A percentile compares a stretch with the other conserved stretches of the same genome.
phyloP scores from a whole-genome alignment of 1,284 basidiomycete genomes.

The Leccinum cinnamomeum region DNA sequence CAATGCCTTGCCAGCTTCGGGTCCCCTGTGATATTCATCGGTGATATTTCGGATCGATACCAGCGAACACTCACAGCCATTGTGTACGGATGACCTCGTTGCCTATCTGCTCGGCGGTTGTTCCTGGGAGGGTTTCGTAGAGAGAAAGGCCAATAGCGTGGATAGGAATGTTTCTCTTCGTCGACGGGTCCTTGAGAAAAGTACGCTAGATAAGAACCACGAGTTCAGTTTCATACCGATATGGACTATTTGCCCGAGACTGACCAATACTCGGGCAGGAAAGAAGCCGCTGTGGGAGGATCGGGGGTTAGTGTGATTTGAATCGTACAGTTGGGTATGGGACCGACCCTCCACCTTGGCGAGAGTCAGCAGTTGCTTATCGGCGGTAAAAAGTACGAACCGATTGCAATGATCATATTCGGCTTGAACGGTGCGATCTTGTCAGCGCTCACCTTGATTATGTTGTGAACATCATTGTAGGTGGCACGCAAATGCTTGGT shows the following conservation, averaged over 20 bases:
- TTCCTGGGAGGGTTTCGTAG: conserved; percentile 83
- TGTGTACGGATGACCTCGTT: conserved; percentile 88
- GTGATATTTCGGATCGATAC: conserved; percentile 23
- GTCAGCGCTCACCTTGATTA: conserved; percentile 62
- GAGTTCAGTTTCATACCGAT: conserved; percentile 1
- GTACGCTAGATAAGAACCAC: conserved; percentile 57
- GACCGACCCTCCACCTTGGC: conserved; percentile 74
- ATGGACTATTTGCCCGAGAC: conserved; percentile 12
- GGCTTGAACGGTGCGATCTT: conserved; percentile 75
- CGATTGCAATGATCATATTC: conserved; percentile 79
- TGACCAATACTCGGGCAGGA: conserved; percentile 86
- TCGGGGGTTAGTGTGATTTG: conserved; percentile 13
- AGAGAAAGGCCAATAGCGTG: conserved; percentile 91
- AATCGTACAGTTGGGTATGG: conserved; percentile 4
- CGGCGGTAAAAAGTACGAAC: conserved; percentile 38
- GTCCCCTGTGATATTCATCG: conserved; percentile 44
- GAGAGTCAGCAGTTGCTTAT: conserved; percentile 5
- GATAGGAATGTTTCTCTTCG: conserved; percentile 84
- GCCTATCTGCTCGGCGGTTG: conserved; percentile 76
- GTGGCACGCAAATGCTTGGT: conserved; percentile 67
- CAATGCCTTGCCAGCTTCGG: conserved; percentile 66
- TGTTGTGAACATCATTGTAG: conserved; percentile 84
- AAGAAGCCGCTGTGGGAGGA: conserved; percentile 76
- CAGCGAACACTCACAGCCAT: conserved; percentile 69
- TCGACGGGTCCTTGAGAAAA: conserved; percentile 74